Percentiles rank a stretch among this genome's conserved stretches.
These are phyloP conservation scores for Crithidia brevicula DNA, from an alignment of 208 protist species.

Conservation along the genomic window DNA sequence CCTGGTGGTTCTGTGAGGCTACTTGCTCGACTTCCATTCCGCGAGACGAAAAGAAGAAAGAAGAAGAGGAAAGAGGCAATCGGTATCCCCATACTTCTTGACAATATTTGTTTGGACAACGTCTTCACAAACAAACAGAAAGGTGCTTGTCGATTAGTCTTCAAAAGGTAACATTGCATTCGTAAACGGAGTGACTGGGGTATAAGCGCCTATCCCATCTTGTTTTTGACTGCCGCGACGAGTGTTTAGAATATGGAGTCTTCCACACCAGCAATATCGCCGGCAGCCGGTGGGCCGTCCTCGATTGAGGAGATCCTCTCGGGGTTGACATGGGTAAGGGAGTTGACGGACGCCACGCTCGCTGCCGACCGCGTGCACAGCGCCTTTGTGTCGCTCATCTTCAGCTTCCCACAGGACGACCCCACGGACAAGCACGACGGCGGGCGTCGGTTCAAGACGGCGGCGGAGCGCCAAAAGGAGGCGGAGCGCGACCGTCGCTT, in stretches of 20 bases:
- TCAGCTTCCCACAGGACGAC: slow-evolving; percentile 46
- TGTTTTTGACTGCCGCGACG: no score
- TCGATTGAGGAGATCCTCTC: slow-evolving; percentile 69
- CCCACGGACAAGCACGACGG: slow-evolving; percentile 8
- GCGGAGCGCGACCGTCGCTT: slow-evolving; percentile 46
- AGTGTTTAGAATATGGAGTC: slow-evolving; percentile 26
- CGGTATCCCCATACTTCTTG: no score
- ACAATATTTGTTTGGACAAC: no score
- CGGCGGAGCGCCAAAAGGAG: slow-evolving; percentile 62
- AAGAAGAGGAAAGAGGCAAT: no score
- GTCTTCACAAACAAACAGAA: no score
- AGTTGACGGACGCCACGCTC: slow-evolving; percentile 69
- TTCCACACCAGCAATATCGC: not conserved
- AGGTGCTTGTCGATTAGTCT: no score
- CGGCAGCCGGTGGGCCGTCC: not conserved
- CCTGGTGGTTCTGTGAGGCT: no score
- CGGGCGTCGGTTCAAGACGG: slow-evolving; percentile 45
- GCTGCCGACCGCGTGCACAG: slow-evolving; percentile 66
- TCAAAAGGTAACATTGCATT: no score
- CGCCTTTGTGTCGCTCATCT: slow-evolving; percentile 75
- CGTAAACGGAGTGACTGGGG: no score
- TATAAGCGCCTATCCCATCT: no score
- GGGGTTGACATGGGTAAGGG: slow-evolving; percentile 60
- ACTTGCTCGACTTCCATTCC: no score
- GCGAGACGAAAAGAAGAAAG: no score